A percentile compares a stretch with the other conserved stretches of the same genome.
These are phyloP conservation scores for Coffea canephora DNA, from an alignment of 257 asterid genomes.

Conservation along the genomic window DNA sequence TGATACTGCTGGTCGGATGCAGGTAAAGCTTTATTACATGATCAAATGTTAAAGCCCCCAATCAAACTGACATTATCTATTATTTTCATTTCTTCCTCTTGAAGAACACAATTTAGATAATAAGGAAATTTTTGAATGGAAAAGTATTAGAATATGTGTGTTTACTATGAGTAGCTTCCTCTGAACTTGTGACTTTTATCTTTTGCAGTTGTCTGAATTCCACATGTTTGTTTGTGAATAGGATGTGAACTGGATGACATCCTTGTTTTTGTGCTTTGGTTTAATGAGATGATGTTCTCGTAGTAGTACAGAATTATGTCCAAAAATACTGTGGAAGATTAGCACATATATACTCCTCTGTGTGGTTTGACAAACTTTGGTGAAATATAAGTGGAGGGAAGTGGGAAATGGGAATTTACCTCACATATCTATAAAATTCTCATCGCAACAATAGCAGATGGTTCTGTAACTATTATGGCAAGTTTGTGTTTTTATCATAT, in stretches of 20 bases:
- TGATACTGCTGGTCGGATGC: constrained; percentile 99
- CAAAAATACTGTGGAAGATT: background rate
- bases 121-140: background rate
- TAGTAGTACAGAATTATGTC: background rate
- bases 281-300: background rate
- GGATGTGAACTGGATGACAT: background rate
- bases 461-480: background rate
- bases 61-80: background rate
- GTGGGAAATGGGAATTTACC: background rate
- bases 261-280: background rate
- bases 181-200: background rate
- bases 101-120: background rate
- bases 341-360: background rate
- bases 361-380: background rate
- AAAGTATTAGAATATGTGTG: background rate
- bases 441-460: background rate
- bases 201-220: background rate
- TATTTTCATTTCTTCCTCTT: background rate
- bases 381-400: background rate
- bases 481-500: too few relatives aligned
- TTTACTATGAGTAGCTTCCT: background rate
- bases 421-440: background rate
- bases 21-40: constrained; percentile 38
- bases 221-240: background rate
- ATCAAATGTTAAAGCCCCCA: background rate